Percentiles rank a stretch among this genome's conserved stretches.
Evolutionary conservation across 1,284 basidiomycete genomes (phyloP).

Genomic region (Ceratobasidium papillatum): DNA sequence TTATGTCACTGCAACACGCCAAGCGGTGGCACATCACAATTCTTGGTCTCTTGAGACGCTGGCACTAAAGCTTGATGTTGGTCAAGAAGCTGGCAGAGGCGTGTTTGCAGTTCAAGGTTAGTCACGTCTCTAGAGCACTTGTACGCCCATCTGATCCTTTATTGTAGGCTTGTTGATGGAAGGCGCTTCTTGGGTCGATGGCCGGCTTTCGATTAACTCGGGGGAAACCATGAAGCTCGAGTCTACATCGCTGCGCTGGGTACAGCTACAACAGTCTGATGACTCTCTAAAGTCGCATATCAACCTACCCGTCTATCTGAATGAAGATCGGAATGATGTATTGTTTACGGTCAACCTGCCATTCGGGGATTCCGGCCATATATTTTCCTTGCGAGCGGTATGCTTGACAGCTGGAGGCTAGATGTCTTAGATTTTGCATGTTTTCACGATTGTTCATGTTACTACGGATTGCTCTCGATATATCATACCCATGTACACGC

Average conservation of each 20-base stretch:
- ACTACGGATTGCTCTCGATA: neutral
- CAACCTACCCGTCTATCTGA: conserved; percentile 91
- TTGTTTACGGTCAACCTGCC: conserved; percentile 86
- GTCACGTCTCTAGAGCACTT: neutral
- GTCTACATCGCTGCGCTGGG: conserved; percentile 86
- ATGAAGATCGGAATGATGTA: conserved; percentile 87
- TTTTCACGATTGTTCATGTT: conserved; percentile 1
- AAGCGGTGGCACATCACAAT: conserved; percentile 89
- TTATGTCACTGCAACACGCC: conserved; percentile 92
- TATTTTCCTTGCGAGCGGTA: conserved; percentile 81
- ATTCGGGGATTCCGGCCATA: conserved; percentile 68
- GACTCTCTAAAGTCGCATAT: conserved; percentile 54
- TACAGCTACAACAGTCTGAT: conserved; percentile 59
- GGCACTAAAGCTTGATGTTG: conserved; percentile 79
- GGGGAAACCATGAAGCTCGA: conserved; percentile 79
- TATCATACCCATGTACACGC: conserved; percentile 35
- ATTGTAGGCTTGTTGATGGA: conserved; percentile 83
- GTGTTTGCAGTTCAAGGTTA: conserved; percentile 39
- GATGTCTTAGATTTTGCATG: conserved; percentile 7
- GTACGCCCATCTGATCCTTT: conserved; percentile 46
- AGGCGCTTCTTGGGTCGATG: conserved; percentile 79
- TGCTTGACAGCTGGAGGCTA: conserved; percentile 80
- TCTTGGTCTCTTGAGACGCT: conserved; percentile 93
- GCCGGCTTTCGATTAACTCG: conserved; percentile 78
- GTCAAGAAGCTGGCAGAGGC: conserved; percentile 58